Base-by-base conservation (phyloP, 495 filamentous ascomycete genomes). In the Gamarada debralockiae region DNA sequence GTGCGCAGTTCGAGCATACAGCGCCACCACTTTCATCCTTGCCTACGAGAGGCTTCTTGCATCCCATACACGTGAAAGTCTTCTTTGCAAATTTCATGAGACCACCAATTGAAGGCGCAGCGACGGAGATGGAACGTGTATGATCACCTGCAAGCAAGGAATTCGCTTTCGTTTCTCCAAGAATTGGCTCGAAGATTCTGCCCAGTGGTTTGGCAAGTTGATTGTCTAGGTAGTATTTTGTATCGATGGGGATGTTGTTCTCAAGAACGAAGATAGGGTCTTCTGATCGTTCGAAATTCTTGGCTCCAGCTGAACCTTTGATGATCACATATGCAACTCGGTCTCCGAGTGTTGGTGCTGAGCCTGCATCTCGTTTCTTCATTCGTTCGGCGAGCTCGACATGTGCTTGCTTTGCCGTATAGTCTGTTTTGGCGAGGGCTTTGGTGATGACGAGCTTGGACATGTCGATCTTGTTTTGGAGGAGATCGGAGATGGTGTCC, bases 391-490 rank as follows among this genome's bases (percentile, higher is more conserved):
- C 92, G 27, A 99, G 87, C 66, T 96, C 91, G 44, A 92, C 87
- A 68, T 99, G 93, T 0, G 93, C 93, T 71, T 97, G 93, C 68
- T 93, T 97, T 21, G 81, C 85, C 10, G 78, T 80, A 60, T 99
- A 99, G 53, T 84, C 80, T 9, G 65, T 64, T 66, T 97, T 97
- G 1, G 93, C 81, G 13, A 97, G 76, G 0, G 95, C 93, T 70
- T 99, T 99, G 9, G 93, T 99, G 66, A 99, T 99, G 66, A 99
- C 93, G 4, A 99, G 82, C 66, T 97, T 96, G 14, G 92, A 96
- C 91, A 99, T 95, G 73, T 99, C 93, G 64, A 99, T 72, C 64
- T 95, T 96, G 73, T 97, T 97, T 64, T 97, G 93, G 12, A 99
- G 75, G 18, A 99, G 83, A 62, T 96, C 90, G 2, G 93, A 86